Conservation (phyloP, 306 rosid species). For the Urtica urens region DNA sequence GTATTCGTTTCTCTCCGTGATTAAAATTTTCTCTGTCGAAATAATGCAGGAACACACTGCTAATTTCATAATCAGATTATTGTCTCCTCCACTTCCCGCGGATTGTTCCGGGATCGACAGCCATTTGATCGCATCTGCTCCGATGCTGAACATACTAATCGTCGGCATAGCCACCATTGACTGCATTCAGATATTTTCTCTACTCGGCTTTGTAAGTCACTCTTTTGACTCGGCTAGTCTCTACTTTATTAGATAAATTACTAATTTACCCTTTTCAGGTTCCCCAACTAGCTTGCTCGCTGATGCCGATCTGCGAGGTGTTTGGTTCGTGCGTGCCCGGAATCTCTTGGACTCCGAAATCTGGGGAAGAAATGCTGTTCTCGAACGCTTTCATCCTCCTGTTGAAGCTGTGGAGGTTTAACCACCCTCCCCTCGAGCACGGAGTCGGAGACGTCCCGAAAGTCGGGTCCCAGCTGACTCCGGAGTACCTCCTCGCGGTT, state of each 20-base stretch:
- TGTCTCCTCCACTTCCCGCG: slow-evolving; percentile 71
- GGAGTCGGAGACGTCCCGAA: slow-evolving; percentile 89
- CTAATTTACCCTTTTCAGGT: slow-evolving; percentile 64
- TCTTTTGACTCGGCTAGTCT: neutral
- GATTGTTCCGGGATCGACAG: slow-evolving; percentile 46
- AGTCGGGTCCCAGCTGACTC: slow-evolving; percentile 89
- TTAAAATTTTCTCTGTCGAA: slow-evolving; percentile 15
- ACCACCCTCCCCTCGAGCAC: slow-evolving; percentile 87
- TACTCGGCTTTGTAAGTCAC: slow-evolving; percentile 83
- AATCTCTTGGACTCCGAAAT: slow-evolving; percentile 50
- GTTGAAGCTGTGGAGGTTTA: slow-evolving; percentile 84
- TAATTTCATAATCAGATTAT: slow-evolving; percentile 65
- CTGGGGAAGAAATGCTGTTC: slow-evolving; percentile 87
- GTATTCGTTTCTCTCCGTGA: neutral
- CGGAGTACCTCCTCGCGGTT: slow-evolving; percentile 75
- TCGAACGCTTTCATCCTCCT: slow-evolving; percentile 94
- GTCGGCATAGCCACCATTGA: slow-evolving; percentile 89
- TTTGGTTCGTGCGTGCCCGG: slow-evolving; percentile 89
- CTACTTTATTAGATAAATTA: slow-evolving; percentile 13
- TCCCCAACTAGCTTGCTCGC: slow-evolving; percentile 91
- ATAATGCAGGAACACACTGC: slow-evolving; percentile 87
- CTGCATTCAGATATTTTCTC: slow-evolving; percentile 79
- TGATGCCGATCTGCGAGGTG: slow-evolving; percentile 98
- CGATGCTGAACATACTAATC: slow-evolving; percentile 61
- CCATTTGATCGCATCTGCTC: slow-evolving; percentile 74